Percentiles rank a stretch among this genome's conserved stretches.
Conservation (phyloP, 805 yeast species). For the Saccharomycopsis sp. region DNA sequence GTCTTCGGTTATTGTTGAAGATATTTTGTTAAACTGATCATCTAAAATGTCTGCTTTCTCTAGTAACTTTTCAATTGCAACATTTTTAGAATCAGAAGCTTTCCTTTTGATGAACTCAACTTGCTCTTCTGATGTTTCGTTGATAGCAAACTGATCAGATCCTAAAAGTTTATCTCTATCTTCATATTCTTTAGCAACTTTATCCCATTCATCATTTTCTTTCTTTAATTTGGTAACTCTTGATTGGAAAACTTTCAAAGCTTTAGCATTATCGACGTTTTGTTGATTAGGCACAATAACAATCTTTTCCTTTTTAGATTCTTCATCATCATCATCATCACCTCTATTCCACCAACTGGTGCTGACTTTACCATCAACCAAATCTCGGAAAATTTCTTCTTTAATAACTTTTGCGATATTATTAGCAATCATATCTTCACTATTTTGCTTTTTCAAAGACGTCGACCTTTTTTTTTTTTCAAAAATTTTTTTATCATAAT, state of each 20-base stretch:
- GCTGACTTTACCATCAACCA: constrained; percentile 46
- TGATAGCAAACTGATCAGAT: no score
- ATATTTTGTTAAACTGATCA: background rate
- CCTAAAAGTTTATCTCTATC: no score
- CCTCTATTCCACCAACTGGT: constrained; percentile 58
- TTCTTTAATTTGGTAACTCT: constrained; percentile 33
- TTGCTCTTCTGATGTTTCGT: no score
- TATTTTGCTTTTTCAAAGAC: constrained; percentile 4
- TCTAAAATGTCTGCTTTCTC: no score
- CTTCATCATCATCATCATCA: constrained; percentile 23
- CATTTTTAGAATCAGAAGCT: no score
- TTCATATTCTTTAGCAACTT: no score
- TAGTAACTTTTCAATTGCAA: no score
- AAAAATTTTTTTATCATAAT: constrained; percentile 20
- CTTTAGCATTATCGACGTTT: constrained; percentile 40
- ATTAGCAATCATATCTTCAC: constrained; percentile 30
- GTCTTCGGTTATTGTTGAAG: background rate
- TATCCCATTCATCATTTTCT: constrained; percentile 41
- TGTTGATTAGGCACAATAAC: constrained; percentile 47
- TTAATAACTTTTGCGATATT: constrained; percentile 53
- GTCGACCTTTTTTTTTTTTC: constrained; percentile 20
- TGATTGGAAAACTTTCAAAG: constrained; percentile 34
- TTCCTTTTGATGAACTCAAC: no score
- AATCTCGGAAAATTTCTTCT: constrained; percentile 49
- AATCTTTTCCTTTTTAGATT: constrained; percentile 20